These are phyloP conservation scores for Crinitomyces ghanaensis DNA, from an alignment of 805 yeast species.

Conservation along the genomic window DNA sequence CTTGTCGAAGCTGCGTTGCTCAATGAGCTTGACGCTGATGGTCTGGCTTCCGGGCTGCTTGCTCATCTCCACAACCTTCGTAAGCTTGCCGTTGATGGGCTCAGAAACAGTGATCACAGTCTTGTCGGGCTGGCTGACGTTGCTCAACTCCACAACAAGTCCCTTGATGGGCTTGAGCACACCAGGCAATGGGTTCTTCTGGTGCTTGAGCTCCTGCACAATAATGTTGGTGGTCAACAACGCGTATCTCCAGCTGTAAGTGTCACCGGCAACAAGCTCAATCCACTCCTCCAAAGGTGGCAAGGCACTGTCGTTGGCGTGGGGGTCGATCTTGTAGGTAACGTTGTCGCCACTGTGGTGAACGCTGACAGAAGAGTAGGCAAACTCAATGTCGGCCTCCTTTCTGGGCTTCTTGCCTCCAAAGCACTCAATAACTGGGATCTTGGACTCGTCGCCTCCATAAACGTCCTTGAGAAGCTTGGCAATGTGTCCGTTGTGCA, in stretches of 20 bases:
- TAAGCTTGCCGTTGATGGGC: slow-evolving; percentile 46
- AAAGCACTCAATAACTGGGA: slow-evolving; percentile 86
- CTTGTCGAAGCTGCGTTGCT: slow-evolving; percentile 75
- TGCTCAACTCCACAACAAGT: slow-evolving; percentile 48
- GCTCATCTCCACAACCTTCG: slow-evolving; percentile 52
- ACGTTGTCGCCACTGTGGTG: slow-evolving; percentile 17
- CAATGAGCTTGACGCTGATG: slow-evolving; percentile 68
- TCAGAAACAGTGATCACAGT: slow-evolving; percentile 58
- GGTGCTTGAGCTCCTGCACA: slow-evolving; percentile 77
- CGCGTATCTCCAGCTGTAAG: slow-evolving; percentile 84
- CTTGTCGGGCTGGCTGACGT: slow-evolving; percentile 40
- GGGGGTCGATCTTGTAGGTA: slow-evolving; percentile 30
- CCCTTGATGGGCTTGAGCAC: slow-evolving; percentile 67
- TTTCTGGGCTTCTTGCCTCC: slow-evolving; percentile 47
- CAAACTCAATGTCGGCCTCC: slow-evolving; percentile 17
- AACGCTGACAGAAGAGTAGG: slow-evolving; percentile 19
- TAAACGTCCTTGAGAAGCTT: slow-evolving; percentile 59
- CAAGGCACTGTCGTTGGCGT: slow-evolving; percentile 23
- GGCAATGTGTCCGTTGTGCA: slow-evolving; percentile 82
- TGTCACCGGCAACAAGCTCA: slow-evolving; percentile 64
- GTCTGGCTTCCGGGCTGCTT: slow-evolving; percentile 36
- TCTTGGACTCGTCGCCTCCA: slow-evolving; percentile 51
- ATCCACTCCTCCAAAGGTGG: slow-evolving; percentile 54
- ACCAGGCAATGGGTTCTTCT: slow-evolving; percentile 65
- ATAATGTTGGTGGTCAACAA: slow-evolving; percentile 66